phyloP scores from a whole-genome alignment of 208 protist genomes.

The Herpetomonas samuelpessoai region DNA sequence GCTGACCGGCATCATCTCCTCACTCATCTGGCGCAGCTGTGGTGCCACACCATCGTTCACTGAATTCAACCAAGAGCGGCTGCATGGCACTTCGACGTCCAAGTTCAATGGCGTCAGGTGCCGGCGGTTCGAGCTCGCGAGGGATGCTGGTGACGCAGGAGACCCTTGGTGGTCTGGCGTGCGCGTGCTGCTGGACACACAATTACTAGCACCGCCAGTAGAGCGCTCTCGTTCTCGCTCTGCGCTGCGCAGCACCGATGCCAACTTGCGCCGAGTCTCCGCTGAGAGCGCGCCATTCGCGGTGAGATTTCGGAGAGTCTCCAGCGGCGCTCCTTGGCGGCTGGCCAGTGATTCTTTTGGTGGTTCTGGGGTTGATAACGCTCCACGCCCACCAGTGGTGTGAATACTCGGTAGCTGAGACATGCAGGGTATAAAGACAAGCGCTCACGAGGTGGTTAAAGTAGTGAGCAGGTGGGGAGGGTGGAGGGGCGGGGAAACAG shows the following conservation, averaged over 20 bases:
- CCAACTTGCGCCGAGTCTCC: background rate
- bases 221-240: background rate
- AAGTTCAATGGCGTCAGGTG: background rate
- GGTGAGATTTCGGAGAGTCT: background rate
- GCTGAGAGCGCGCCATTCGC: background rate
- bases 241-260: background rate
- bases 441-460: too few species aligned
- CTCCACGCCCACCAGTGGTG: too few species aligned
- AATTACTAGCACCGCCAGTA: too few species aligned
- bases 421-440: too few species aligned
- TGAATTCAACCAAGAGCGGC: background rate
- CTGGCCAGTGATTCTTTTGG: too few species aligned
- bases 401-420: background rate
- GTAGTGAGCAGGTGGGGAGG: slow-evolving; percentile 8
- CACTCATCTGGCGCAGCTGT: background rate
- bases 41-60: background rate
- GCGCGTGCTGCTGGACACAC: too few species aligned
- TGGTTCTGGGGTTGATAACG: too few species aligned
- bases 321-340: background rate
- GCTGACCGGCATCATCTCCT: background rate
- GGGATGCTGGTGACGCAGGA: too few species aligned
- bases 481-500: background rate
- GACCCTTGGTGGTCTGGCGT: too few species aligned
- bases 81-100: background rate
- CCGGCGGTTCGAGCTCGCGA: background rate